phyloP scores from a whole-genome alignment of 768 basidiomycete genomes.

The Boletus insuetus region DNA sequence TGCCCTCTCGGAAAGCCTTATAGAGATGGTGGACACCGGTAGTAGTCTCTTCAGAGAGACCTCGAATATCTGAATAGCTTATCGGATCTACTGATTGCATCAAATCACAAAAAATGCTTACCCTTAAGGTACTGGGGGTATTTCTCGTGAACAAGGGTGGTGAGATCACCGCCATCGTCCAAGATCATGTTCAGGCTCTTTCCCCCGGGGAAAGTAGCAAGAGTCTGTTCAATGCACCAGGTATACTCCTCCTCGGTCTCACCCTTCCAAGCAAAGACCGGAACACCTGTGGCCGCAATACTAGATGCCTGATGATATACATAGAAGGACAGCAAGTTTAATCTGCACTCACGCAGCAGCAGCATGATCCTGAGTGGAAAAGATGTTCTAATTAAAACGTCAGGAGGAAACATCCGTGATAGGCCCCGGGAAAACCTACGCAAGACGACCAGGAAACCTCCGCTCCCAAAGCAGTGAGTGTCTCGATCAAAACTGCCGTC shows the following conservation, averaged over 20 bases:
- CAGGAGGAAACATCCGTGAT: not conserved
- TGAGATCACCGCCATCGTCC: constrained; percentile 98
- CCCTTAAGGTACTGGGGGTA: constrained; percentile 86
- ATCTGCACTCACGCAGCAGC: constrained; percentile 77
- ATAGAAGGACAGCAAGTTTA: not conserved
- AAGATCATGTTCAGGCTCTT: constrained; percentile 96
- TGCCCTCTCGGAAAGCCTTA: constrained; percentile 95
- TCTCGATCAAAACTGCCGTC: constrained; percentile 98
- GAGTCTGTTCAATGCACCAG: constrained; percentile 98
- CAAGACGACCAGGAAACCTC: constrained; percentile 99
- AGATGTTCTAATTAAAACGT: constrained; percentile 74
- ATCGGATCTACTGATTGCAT: not conserved
- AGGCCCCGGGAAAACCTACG: constrained; percentile 44
- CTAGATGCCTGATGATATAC: constrained; percentile 35
- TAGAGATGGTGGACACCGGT: constrained; percentile 99
- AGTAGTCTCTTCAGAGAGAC: constrained; percentile 98
- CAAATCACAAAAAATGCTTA: constrained; percentile 27
- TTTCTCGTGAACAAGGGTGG: constrained; percentile 92
- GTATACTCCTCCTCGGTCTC: constrained; percentile 98
- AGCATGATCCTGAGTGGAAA: constrained; percentile 99
- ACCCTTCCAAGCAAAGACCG: constrained; percentile 99
- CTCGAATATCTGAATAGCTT: constrained; percentile 63
- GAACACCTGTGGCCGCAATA: constrained; percentile 96
- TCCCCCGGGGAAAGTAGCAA: constrained; percentile 82
- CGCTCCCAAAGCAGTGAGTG: constrained; percentile 90